phyloP scores from a whole-genome alignment of 1,284 basidiomycete species.

The Cutaneotrichosporon sp. region DNA sequence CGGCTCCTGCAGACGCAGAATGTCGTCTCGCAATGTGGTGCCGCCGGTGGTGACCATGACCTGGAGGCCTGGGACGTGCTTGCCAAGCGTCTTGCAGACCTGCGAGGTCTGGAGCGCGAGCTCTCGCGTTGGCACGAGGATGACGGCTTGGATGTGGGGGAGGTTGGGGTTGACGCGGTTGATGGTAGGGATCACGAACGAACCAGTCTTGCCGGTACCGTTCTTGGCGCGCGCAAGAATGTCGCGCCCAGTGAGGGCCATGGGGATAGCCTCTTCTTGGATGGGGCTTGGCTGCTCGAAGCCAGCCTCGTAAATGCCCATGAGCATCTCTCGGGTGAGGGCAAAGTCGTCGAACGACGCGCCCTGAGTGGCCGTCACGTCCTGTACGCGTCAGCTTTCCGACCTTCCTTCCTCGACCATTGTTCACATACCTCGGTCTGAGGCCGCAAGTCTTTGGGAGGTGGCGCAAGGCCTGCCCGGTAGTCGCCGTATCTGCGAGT shows the following conservation, averaged over 20 bases:
- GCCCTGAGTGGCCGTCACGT: slow-evolving; percentile 88
- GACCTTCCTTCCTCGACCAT: neutral
- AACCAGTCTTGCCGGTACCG: slow-evolving; percentile 69
- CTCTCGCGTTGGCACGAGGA: slow-evolving; percentile 93
- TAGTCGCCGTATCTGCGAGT: slow-evolving; percentile 29
- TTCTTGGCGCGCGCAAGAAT: slow-evolving; percentile 68
- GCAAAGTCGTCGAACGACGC: slow-evolving; percentile 88
- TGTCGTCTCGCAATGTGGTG: slow-evolving; percentile 97
- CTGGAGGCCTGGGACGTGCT: slow-evolving; percentile 84
- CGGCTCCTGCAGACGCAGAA: slow-evolving; percentile 82
- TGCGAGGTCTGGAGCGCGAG: slow-evolving; percentile 94
- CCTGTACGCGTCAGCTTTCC: slow-evolving; percentile 51
- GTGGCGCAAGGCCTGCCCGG: slow-evolving; percentile 65
- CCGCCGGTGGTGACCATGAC: slow-evolving; percentile 99
- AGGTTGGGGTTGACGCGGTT: slow-evolving; percentile 86
- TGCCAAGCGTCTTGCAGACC: slow-evolving; percentile 95
- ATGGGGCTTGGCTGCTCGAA: slow-evolving; percentile 97
- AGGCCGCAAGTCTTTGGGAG: slow-evolving; percentile 86
- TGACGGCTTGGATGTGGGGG: slow-evolving; percentile 90
- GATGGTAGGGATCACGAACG: slow-evolving; percentile 95
- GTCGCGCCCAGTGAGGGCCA: slow-evolving; percentile 83
- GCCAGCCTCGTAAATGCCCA: slow-evolving; percentile 95
- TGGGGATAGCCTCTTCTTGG: slow-evolving; percentile 94
- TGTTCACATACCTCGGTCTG: slow-evolving; percentile 70
- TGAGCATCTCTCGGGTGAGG: slow-evolving; percentile 75